Conservation (phyloP, 176 grass and related monocot species). For the Canna indica region DNA sequence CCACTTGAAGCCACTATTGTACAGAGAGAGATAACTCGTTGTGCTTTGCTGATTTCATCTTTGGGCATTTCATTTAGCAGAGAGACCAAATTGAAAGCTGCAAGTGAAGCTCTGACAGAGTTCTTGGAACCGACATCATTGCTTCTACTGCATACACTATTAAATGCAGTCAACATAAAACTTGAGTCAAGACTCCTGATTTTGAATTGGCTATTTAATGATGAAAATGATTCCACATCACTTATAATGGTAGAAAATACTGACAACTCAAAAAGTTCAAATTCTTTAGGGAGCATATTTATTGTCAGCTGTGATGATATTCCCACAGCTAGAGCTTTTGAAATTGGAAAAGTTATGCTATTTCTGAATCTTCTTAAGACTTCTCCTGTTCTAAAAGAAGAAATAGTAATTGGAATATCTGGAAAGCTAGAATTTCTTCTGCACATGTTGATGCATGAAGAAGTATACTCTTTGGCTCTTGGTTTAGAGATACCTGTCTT, state of each 20-base stretch:
- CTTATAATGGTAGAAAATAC: slow-evolving; percentile 20
- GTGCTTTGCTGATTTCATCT: slow-evolving; percentile 50
- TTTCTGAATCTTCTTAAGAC: slow-evolving; percentile 62
- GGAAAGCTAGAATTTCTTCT: slow-evolving; percentile 50
- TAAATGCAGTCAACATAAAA: slow-evolving; percentile 50
- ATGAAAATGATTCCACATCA: slow-evolving; percentile 24
- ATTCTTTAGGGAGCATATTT: slow-evolving; percentile 44
- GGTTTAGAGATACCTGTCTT: slow-evolving; percentile 58
- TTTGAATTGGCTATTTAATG: slow-evolving; percentile 48
- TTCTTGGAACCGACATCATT: slow-evolving; percentile 69
- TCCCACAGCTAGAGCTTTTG: slow-evolving; percentile 32
- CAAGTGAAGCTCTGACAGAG: slow-evolving; percentile 61
- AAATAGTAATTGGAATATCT: slow-evolving; percentile 55
- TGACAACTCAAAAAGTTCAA: slow-evolving; percentile 25
- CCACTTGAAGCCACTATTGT: slow-evolving; percentile 50
- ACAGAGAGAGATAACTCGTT: slow-evolving; percentile 47
- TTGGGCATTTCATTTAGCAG: slow-evolving; percentile 64
- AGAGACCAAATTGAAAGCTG: slow-evolving; percentile 42
- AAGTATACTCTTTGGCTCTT: slow-evolving; percentile 60
- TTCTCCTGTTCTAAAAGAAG: slow-evolving; percentile 52
- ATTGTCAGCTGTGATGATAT: slow-evolving; percentile 32
- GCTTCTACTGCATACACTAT: slow-evolving; percentile 55
- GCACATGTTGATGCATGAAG: slow-evolving; percentile 42
- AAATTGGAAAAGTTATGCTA: slow-evolving; percentile 53
- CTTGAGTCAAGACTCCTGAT: slow-evolving; percentile 54